Base-by-base conservation (phyloP, 2,329 filamentous ascomycete species). In the Thelonectria blattea region DNA sequence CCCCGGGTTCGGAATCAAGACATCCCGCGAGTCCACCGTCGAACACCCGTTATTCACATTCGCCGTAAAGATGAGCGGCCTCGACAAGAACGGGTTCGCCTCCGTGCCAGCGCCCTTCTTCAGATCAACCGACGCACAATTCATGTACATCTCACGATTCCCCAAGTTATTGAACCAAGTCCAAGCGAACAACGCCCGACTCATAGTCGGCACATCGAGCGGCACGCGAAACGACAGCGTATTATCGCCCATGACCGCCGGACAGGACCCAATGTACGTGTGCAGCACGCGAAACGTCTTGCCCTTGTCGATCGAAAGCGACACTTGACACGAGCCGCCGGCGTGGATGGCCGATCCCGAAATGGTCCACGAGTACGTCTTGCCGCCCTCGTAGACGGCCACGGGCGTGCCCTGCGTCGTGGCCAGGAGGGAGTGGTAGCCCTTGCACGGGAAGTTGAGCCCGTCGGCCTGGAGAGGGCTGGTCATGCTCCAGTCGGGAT, bases 391-490 rank as follows among this genome's bases (percentile, higher is more conserved):
- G 71, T 87, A 88, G 1, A 76, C 81, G 2, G 79, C 81, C 7
- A 83, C 80, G 0, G 82, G 74, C 0, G 72, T 72, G 47, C 83
- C 80, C 37, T 69, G 57, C 1, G 62, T 18, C 2, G 70, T 73
- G 11, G 63, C 64, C 1, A 77, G 49, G 10, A 71, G 61, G 1
- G 37, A 43, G 6, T 83, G 78, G 69, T 80, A 80, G 60, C 87
- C 85, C 79, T 93, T 92, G 83, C 91, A 94, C 2, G 91, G 88
- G 70, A 86, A 93, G 74, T 92, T 83, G 52, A 82, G 81, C 34
- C 88, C 88, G 60, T 81, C 79, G n/a, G 79, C 69, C 1, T 75
- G 71, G 42, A 93, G 80, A 1, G 91, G 91, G 14, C 81, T 83
- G 39, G 87, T 90, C 77, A 91, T 91, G 67, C 83, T 85, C 77